These are phyloP conservation scores for Panicum miliaceum DNA, from an alignment of 176 grass and related monocot genomes.

Conservation along the genomic window DNA sequence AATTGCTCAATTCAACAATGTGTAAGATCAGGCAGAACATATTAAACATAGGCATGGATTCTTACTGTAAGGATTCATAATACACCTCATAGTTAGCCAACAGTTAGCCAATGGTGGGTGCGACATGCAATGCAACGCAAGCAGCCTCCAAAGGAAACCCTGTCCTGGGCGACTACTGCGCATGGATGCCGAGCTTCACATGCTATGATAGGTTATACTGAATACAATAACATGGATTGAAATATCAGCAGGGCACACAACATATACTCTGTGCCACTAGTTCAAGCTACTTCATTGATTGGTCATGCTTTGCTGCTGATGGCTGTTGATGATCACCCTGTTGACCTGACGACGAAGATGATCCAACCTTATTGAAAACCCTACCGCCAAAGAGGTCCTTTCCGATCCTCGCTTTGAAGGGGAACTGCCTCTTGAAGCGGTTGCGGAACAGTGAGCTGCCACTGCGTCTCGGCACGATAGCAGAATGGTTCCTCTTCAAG, in stretches of 20 bases:
- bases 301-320: conserved; percentile 10
- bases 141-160: conserved; percentile 39
- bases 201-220: conserved; percentile 44
- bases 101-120: conserved; percentile 39
- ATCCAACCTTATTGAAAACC: conserved; percentile 64
- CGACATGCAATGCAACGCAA: conserved; percentile 20
- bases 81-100: conserved; percentile 30
- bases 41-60: conserved; percentile 18
- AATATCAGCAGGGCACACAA: conserved; percentile 22
- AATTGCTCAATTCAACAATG: conserved; percentile 21
- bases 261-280: conserved; percentile 8
- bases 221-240: background rate
- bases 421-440: conserved; percentile 81
- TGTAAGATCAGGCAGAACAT: background rate
- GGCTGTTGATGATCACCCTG: conserved; percentile 26
- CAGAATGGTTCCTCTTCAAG: conserved; percentile 61
- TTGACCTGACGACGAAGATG: conserved; percentile 56
- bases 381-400: conserved; percentile 74
- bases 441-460: conserved; percentile 55
- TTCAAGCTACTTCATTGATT: conserved; percentile 48
- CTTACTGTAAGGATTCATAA: conserved; percentile 40
- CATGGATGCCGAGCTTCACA: conserved; percentile 32
- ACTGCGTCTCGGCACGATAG: conserved; percentile 6
- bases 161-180: background rate
- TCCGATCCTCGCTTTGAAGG: conserved; percentile 79